Percentiles rank a stretch among this genome's conserved stretches.
Conservation (phyloP, 2,329 filamentous ascomycete genomes). For the Scedosporium boydii region DNA sequence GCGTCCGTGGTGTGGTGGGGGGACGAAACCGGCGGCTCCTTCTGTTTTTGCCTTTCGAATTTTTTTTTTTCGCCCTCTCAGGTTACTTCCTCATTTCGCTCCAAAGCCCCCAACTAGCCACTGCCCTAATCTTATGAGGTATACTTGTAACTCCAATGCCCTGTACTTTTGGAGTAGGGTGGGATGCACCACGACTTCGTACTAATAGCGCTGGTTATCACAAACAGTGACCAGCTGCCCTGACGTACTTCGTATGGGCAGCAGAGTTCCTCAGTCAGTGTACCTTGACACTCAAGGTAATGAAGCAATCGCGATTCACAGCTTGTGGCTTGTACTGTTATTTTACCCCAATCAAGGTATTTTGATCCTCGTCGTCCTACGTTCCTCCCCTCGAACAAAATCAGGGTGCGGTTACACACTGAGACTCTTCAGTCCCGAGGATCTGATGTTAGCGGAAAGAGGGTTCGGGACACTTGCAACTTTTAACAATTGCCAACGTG, state of each 20-base stretch:
- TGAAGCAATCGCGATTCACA: neutral
- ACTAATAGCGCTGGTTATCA: too few relatives aligned
- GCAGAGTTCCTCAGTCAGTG: neutral
- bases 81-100: neutral
- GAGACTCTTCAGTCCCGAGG: neutral
- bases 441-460: neutral
- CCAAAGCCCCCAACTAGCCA: neutral
- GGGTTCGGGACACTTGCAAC: neutral
- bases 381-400: neutral
- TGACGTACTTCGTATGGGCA: too few relatives aligned
- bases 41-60: neutral
- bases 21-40: neutral
- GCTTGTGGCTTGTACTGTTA: neutral
- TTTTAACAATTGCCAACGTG: neutral
- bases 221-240: too few relatives aligned
- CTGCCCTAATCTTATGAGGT: neutral
- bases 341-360: neutral
- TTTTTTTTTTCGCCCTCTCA: neutral
- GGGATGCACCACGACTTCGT: neutral
- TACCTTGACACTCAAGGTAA: neutral
- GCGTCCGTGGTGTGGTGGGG: neutral
- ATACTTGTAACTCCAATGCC: neutral
- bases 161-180: neutral
- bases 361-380: neutral
- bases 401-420: neutral